A percentile compares a stretch with the other conserved stretches of the same genome.
Conservation (phyloP, 2,329 filamentous ascomycete species). For the Pezicula radicicola region DNA sequence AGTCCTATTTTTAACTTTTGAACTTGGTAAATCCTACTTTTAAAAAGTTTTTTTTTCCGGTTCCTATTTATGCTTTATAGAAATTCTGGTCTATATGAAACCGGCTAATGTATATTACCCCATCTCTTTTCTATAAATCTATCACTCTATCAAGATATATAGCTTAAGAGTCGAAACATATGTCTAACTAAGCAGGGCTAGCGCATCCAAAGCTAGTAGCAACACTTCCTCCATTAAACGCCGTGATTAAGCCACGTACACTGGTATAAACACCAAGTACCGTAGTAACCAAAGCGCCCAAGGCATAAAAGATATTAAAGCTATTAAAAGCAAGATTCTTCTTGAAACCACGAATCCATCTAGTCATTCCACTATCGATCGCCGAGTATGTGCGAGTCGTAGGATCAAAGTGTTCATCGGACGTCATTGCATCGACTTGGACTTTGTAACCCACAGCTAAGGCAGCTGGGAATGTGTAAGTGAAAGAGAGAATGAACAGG, state of each 20-base stretch:
- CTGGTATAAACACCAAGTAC: constrained; percentile 38
- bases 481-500: constrained; percentile 54
- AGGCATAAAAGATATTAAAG: constrained; percentile 35
- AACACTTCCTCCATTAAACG: constrained; percentile 16
- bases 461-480: constrained; percentile 55
- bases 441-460: constrained; percentile 43
- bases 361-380: constrained; percentile 34
- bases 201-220: constrained; percentile 18
- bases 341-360: constrained; percentile 36
- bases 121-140: too few relatives aligned
- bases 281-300: constrained; percentile 33
- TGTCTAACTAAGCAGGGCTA: background rate
- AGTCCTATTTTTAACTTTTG: too few relatives aligned
- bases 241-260: constrained; percentile 31
- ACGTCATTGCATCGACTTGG: constrained; percentile 40
- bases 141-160: too few relatives aligned
- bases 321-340: constrained; percentile 30
- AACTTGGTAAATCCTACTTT: too few relatives aligned
- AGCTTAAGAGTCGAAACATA: too few relatives aligned
- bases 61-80: too few relatives aligned
- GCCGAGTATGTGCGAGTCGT: constrained; percentile 17
- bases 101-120: too few relatives aligned
- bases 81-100: too few relatives aligned
- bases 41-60: too few relatives aligned
- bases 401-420: constrained; percentile 42